These are phyloP conservation scores for Cladosporium phlei DNA, from an alignment of 2,329 filamentous ascomycete genomes.

Conservation along the genomic window DNA sequence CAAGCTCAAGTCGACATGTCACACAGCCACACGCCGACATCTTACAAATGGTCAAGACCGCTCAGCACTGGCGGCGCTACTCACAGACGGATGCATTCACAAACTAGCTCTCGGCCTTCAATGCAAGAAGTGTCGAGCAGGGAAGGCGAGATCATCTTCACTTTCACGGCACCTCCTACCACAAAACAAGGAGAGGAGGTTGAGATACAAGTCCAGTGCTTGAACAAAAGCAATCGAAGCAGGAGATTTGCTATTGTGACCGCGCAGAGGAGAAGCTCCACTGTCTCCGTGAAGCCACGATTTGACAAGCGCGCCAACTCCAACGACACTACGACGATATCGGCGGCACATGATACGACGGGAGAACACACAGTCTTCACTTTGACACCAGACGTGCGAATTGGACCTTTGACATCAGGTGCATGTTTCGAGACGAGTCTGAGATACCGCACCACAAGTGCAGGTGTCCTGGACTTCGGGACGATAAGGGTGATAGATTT, in stretches of 20 bases:
- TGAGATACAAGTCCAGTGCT: conserved; percentile 67
- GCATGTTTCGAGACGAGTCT: conserved; percentile 71
- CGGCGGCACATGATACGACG: conserved; percentile 36
- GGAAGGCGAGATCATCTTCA: conserved; percentile 62
- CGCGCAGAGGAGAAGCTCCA: conserved; percentile 20
- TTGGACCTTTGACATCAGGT: conserved; percentile 66
- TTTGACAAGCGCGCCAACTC: conserved; percentile 2
- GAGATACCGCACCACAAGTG: conserved; percentile 62
- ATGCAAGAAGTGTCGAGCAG: conserved; percentile 17
- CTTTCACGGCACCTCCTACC: conserved; percentile 60
- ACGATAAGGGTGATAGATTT: conserved; percentile 69
- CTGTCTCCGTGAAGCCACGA: neutral
- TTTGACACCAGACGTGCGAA: conserved; percentile 66
- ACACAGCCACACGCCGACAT: conserved; percentile 14
- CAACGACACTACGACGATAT: conserved; percentile 15
- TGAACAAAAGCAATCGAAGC: conserved; percentile 60
- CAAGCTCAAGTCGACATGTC: conserved; percentile 23
- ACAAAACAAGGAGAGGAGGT: conserved; percentile 64
- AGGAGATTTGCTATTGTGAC: conserved; percentile 68
- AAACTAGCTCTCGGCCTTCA: neutral
- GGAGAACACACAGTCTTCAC: conserved; percentile 67
- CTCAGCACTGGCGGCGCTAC: conserved; percentile 8
- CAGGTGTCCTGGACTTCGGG: conserved; percentile 66
- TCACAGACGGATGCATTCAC: conserved; percentile 4
- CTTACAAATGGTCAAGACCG: conserved; percentile 27